Conservation (phyloP, 768 basidiomycete genomes). For the Naematelia aurantialba region DNA sequence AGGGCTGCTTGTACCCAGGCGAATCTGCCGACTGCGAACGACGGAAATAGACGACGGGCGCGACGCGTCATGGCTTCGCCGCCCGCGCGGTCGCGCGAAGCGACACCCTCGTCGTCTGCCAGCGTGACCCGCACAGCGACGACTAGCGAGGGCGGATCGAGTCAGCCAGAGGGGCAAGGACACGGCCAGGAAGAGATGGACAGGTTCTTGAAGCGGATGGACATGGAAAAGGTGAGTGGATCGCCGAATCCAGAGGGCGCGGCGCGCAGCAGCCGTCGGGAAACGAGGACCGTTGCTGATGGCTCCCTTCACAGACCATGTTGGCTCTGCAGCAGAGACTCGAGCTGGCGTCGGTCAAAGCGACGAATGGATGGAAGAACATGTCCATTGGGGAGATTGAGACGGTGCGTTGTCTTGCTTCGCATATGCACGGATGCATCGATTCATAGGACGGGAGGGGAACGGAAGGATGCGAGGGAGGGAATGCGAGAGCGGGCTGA, state of each 20-base stretch:
- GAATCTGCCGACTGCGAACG: neutral
- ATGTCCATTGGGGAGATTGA: conserved; percentile 44
- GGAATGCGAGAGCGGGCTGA: neutral
- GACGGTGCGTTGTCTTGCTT: conserved; percentile 17
- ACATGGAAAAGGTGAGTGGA: conserved; percentile 48
- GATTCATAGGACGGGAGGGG: no score
- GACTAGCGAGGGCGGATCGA: neutral
- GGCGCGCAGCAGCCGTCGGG: no score
- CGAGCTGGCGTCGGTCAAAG: conserved; percentile 43
- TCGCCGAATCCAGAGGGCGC: neutral
- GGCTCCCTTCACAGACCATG: conserved; percentile 27
- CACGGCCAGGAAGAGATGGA: conserved; percentile 29
- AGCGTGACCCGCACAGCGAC: neutral
- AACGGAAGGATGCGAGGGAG: neutral
- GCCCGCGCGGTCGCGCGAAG: conserved; percentile 17
- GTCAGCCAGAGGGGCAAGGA: neutral
- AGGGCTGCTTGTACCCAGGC: no score
- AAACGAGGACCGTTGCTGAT: no score
- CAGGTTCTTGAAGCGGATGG: conserved; percentile 36
- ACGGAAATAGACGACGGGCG: neutral
- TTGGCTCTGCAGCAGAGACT: conserved; percentile 40
- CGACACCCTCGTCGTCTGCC: conserved; percentile 22
- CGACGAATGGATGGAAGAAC: conserved; percentile 39
- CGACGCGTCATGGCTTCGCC: conserved; percentile 11
- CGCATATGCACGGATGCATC: no score